phyloP scores from a whole-genome alignment of 1,284 basidiomycete genomes.

The Heterobasidion irregulare region DNA sequence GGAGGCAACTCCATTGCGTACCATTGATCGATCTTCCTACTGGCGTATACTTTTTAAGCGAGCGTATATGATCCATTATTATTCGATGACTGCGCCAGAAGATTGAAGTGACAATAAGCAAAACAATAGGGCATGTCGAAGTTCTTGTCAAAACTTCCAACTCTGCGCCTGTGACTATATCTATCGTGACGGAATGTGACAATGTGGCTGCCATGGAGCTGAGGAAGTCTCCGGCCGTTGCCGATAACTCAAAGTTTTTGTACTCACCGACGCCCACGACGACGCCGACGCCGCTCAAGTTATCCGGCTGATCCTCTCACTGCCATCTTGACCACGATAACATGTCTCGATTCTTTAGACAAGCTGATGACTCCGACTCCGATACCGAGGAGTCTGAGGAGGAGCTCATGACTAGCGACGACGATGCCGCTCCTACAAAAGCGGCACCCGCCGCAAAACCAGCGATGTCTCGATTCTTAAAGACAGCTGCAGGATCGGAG shows the following conservation, averaged over 20 bases:
- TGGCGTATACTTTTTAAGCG: no score
- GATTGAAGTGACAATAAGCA: no score
- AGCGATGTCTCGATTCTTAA: slow-evolving; percentile 71
- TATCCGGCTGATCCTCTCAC: neutral
- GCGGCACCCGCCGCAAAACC: slow-evolving; percentile 43
- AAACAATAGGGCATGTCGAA: no score
- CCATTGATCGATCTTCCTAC: no score
- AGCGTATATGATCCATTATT: no score
- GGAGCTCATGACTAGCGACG: slow-evolving; percentile 73
- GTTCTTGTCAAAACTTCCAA: no score
- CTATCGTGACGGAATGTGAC: neutral
- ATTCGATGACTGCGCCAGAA: no score
- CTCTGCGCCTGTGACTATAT: neutral
- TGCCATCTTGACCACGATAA: neutral
- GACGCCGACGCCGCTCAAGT: neutral
- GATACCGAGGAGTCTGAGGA: slow-evolving; percentile 75
- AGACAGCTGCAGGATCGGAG: slow-evolving; percentile 28
- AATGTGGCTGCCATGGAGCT: neutral
- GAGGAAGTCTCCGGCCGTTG: slow-evolving; percentile 3
- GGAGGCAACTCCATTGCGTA: no score
- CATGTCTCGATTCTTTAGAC: slow-evolving; percentile 87
- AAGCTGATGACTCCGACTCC: slow-evolving; percentile 74
- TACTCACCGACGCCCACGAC: neutral
- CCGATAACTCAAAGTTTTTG: slow-evolving; percentile 9
- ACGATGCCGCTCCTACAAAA: slow-evolving; percentile 48